Evolutionary conservation across 73 alveolate genomes (phyloP).

Genomic region (Tetrahymena malaccensis): DNA sequence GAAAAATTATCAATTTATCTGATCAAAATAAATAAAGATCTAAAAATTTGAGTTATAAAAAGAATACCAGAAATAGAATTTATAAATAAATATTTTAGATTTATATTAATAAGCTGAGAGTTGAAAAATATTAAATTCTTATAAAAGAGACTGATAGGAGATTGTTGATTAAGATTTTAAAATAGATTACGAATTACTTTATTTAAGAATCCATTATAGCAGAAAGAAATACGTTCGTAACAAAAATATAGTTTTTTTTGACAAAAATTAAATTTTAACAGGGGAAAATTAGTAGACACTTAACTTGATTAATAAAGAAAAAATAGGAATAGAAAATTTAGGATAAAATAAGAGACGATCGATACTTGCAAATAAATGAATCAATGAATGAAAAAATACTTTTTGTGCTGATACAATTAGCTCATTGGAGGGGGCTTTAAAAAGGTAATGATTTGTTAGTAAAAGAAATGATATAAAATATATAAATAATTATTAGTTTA

Average conservation of each 20-base stretch:
- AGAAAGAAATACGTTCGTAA: background rate
- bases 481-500: background rate
- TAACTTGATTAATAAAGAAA: background rate
- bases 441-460: background rate
- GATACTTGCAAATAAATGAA: background rate
- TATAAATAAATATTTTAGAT: too few relatives aligned
- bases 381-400: background rate
- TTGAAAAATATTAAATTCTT: too few relatives aligned
- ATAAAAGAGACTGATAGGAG: background rate
- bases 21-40: too few relatives aligned
- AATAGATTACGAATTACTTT: background rate
- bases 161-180: background rate
- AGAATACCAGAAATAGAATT: too few relatives aligned
- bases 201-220: background rate
- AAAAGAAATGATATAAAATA: background rate
- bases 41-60: too few relatives aligned
- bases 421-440: background rate
- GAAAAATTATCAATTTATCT: too few relatives aligned
- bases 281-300: conserved; percentile 1
- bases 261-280: background rate
- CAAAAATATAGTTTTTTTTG: background rate
- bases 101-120: too few relatives aligned
- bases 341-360: background rate
- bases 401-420: background rate
- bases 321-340: background rate